A percentile compares a stretch with the other conserved stretches of the same genome.
Evolutionary conservation across 192 early-diverging fungal species (phyloP).

Genomic region (Podila clonocystis): DNA sequence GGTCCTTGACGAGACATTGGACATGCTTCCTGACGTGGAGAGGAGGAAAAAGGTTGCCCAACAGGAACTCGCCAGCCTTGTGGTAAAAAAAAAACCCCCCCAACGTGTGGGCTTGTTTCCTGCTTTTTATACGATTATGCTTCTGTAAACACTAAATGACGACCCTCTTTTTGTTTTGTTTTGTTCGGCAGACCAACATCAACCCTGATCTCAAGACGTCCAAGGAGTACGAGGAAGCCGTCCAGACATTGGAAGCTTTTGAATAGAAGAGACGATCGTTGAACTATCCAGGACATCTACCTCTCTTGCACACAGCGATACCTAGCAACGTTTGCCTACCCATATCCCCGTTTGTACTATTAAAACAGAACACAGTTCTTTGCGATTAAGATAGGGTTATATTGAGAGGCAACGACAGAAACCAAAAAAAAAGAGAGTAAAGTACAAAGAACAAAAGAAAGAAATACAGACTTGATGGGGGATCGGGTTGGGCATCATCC

Average conservation of each 20-base stretch:
- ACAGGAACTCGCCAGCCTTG: slow-evolving; percentile 54
- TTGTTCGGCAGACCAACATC: slow-evolving; percentile 20
- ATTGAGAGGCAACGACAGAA: too few species aligned
- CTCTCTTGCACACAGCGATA: too few species aligned
- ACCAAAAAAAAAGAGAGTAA: too few species aligned
- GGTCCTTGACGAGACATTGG: slow-evolving; percentile 67
- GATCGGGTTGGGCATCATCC: too few species aligned
- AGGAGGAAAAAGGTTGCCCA: slow-evolving; percentile 58
- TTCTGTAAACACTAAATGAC: not conserved
- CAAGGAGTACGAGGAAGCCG: slow-evolving; percentile 45
- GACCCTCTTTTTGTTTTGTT: not conserved
- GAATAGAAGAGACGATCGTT: slow-evolving; percentile 6
- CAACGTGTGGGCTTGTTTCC: not conserved
- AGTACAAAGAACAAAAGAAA: too few species aligned
- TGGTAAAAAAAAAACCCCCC: slow-evolving; percentile 53
- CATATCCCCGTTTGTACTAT: too few species aligned
- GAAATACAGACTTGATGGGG: too few species aligned
- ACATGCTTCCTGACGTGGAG: slow-evolving; percentile 70
- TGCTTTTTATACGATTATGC: not conserved
- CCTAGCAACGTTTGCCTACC: too few species aligned
- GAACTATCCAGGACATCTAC: too few species aligned
- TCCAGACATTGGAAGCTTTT: slow-evolving; percentile 22
- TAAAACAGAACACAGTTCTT: too few species aligned
- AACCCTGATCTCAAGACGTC: slow-evolving; percentile 37
- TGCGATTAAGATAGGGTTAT: too few species aligned